These are phyloP conservation scores for Ensete glaucum DNA, from an alignment of 176 grass and related monocot genomes.

Conservation along the genomic window DNA sequence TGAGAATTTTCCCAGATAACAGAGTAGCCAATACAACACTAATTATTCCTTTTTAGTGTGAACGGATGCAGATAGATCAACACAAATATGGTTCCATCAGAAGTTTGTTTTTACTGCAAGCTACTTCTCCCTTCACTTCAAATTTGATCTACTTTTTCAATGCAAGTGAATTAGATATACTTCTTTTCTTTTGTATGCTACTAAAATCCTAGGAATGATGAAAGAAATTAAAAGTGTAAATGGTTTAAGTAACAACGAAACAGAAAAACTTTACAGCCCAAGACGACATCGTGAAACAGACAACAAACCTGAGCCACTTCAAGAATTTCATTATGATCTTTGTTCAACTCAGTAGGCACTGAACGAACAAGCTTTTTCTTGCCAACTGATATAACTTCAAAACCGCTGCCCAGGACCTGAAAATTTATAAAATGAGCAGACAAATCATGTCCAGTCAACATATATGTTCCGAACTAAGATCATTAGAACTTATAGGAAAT, in stretches of 20 bases:
- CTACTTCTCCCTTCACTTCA: no score
- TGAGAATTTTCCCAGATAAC: no score
- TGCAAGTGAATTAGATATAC: background rate
- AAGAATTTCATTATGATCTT: constrained; percentile 94
- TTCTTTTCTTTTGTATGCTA: background rate
- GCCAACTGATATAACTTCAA: constrained; percentile 93
- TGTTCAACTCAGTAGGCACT: constrained; percentile 92
- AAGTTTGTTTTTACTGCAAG: no score
- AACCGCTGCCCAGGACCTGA: constrained; percentile 83
- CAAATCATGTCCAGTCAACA: constrained; percentile 1
- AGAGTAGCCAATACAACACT: no score
- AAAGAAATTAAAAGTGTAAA: no score
- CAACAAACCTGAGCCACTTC: constrained; percentile 84
- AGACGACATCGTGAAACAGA: background rate
- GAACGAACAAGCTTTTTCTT: constrained; percentile 85
- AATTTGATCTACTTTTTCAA: no score
- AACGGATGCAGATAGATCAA: no score
- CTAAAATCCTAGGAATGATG: no score
- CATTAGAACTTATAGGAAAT: background rate
- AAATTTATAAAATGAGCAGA: constrained; percentile 27
- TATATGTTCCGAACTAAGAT: constrained; percentile 3
- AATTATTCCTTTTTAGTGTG: no score
- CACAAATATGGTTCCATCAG: no score
- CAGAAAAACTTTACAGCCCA: no score
- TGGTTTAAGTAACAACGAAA: no score